Evolutionary conservation across 176 grass and related monocot genomes (phyloP).

Genomic region (Themeda triandra): DNA sequence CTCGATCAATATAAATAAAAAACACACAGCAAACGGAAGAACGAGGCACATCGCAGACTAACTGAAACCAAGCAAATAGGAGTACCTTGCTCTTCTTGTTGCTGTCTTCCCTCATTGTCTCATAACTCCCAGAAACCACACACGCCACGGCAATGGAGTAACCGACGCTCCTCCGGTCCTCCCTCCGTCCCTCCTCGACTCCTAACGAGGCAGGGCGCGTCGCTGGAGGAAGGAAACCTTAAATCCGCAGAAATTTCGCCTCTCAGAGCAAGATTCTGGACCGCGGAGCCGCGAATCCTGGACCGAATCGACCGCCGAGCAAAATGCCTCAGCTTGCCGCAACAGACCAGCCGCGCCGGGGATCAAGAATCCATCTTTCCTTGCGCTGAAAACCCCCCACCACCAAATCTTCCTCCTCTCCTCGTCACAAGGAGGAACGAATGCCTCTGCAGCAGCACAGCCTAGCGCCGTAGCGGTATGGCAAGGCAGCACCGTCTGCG

Average conservation of each 20-base stretch:
- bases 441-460: background rate
- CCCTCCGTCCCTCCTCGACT: background rate
- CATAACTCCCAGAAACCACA: conserved; percentile 19
- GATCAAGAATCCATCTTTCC: conserved; percentile 28
- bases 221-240: conserved; percentile 10
- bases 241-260: conserved; percentile 27
- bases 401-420: background rate
- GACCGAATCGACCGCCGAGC: background rate
- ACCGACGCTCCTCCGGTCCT: background rate
- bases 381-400: background rate
- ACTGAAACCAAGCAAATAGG: background rate
- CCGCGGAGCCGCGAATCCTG: conserved; percentile 2
- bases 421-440: background rate
- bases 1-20: conserved; percentile 10
- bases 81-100: conserved; percentile 88
- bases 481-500: background rate
- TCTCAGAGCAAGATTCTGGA: background rate
- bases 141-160: background rate
- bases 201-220: background rate
- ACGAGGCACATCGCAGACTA: background rate
- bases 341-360: background rate
- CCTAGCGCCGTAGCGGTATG: background rate
- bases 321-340: conserved; percentile 5
- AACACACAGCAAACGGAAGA: conserved; percentile 5
- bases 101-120: conserved; percentile 76